Percentiles rank a stretch among this genome's conserved stretches.
Conservation (phyloP, 768 basidiomycete genomes). For the Tulasnella sp. region DNA sequence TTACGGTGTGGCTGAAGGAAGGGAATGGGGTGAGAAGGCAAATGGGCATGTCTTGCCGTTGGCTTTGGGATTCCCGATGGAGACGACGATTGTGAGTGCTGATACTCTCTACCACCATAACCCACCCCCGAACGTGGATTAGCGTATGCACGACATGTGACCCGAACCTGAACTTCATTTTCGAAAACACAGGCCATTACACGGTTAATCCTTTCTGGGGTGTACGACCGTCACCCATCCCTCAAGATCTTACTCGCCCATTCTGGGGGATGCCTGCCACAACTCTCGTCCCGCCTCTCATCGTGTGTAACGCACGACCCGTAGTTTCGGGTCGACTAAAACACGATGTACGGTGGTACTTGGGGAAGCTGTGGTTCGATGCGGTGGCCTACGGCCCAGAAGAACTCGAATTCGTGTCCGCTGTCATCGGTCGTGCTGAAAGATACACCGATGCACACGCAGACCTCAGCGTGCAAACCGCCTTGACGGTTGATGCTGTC, state of each 20-base stretch:
- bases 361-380: conserved; percentile 73
- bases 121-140: background rate
- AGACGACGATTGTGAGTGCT: conserved; percentile 69
- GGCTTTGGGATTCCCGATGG: conserved; percentile 82
- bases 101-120: background rate
- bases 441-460: conserved; percentile 32
- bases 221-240: conserved; percentile 67
- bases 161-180: background rate
- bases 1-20: conserved; percentile 62
- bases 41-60: conserved; percentile 86
- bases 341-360: conserved; percentile 76
- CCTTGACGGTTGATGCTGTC: conserved; percentile 9
- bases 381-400: conserved; percentile 86
- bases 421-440: conserved; percentile 55
- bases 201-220: conserved; percentile 71
- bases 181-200: conserved; percentile 49
- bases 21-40: conserved; percentile 63
- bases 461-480: conserved; percentile 21
- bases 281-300: conserved; percentile 73
- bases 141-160: too few species aligned
- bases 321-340: conserved; percentile 61
- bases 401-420: conserved; percentile 70
- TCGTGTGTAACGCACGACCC: conserved; percentile 81
- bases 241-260: conserved; percentile 78
- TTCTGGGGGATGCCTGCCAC: conserved; percentile 77